phyloP scores from a whole-genome alignment of 2,329 filamentous ascomycete species.

The Diplodia corticola region DNA sequence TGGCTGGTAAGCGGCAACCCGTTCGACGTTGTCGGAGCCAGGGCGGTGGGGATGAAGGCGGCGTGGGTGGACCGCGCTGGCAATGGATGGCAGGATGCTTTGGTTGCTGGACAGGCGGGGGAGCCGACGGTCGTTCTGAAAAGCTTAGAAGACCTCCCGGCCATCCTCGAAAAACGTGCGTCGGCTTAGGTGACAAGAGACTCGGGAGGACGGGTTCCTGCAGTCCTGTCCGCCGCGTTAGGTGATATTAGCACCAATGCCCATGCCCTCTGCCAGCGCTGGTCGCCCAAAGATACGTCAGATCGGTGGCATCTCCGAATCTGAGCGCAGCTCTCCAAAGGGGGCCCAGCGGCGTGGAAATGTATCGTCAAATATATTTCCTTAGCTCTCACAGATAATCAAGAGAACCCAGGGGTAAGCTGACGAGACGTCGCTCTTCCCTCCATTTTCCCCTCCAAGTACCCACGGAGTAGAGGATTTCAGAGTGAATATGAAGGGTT shows the following conservation, averaged over 20 bases:
- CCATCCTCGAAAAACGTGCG: conserved; percentile 32
- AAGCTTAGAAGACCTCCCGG: conserved; percentile 60
- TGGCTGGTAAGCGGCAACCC: conserved; percentile 74
- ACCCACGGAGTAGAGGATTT: conserved; percentile 59
- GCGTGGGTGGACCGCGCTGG: conserved; percentile 67
- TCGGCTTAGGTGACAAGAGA: background rate
- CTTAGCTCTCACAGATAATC: conserved; percentile 45
- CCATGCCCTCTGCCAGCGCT: background rate
- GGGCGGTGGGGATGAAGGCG: conserved; percentile 60
- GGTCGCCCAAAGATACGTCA: background rate
- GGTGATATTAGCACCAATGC: background rate
- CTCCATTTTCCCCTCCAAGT: conserved; percentile 69
- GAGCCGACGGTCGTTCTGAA: conserved; percentile 54
- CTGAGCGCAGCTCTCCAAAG: background rate
- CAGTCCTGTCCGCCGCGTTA: background rate
- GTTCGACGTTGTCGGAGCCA: conserved; percentile 70
- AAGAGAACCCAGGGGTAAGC: conserved; percentile 61
- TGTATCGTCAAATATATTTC: conserved; percentile 44
- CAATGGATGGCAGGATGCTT: conserved; percentile 64
- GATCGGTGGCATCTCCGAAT: background rate
- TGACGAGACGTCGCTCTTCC: conserved; percentile 58
- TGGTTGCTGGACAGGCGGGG: conserved; percentile 48
- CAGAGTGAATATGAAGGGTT: conserved; percentile 66
- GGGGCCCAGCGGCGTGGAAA: background rate
- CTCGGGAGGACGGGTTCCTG: background rate